Conservation (phyloP, 805 yeast genomes). For the Yarrowia divulgata region DNA sequence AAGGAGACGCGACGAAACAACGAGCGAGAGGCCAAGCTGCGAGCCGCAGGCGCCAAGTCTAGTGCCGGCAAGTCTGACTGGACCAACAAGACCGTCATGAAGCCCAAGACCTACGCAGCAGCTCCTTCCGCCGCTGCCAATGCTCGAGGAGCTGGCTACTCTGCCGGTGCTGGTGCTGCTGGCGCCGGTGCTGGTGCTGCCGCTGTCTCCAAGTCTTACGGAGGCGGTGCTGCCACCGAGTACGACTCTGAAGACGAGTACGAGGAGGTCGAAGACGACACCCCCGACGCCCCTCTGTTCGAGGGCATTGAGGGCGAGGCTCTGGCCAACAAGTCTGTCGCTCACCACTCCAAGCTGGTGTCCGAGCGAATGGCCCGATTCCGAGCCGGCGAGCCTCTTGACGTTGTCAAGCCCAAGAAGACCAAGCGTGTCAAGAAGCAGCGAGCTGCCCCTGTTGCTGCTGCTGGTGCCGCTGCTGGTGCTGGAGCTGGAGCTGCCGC, state of each 20-base stretch:
- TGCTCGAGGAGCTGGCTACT: constrained; percentile 26
- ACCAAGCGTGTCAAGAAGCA: constrained; percentile 33
- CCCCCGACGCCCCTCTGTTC: constrained; percentile 30
- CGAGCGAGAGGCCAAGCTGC: constrained; percentile 45
- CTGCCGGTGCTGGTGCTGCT: constrained; percentile 14
- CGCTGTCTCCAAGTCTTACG: constrained; percentile 30
- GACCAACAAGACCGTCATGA: constrained; percentile 27
- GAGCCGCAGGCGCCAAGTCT: constrained; percentile 43
- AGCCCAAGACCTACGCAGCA: constrained; percentile 33
- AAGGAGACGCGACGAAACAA: constrained; percentile 38
- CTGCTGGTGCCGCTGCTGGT: neutral
- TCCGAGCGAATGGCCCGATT: constrained; percentile 31
- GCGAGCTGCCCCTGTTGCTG: constrained; percentile 22
- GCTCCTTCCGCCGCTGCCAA: constrained; percentile 30
- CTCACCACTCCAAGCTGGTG: constrained; percentile 26
- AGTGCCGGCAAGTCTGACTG: constrained; percentile 12
- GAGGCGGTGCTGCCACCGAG: constrained; percentile 38
- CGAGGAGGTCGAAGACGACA: constrained; percentile 37
- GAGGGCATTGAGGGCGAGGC: constrained; percentile 34
- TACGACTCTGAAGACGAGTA: constrained; percentile 39
- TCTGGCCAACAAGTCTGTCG: constrained; percentile 24
- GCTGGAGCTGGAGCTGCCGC: constrained; percentile 1
- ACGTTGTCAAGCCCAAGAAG: constrained; percentile 25
- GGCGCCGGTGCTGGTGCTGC: constrained; percentile 12
- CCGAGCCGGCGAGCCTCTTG: constrained; percentile 36